A percentile compares a stretch with the other conserved stretches of the same genome.
phyloP scores from a whole-genome alignment of 768 basidiomycete genomes.

The Podaxis sp. region DNA sequence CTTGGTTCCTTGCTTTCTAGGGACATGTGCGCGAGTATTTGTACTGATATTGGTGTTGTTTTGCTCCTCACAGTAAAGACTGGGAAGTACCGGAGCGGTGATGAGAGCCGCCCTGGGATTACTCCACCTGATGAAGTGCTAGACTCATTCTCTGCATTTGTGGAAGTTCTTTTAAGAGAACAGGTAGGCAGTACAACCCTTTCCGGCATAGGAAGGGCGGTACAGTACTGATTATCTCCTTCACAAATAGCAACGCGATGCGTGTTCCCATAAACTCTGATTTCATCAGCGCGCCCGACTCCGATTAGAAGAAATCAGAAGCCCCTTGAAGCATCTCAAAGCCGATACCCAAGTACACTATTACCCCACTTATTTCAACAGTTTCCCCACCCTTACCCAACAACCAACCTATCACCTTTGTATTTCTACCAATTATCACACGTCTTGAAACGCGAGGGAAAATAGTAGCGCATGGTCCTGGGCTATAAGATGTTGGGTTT shows the following conservation, averaged over 20 bases:
- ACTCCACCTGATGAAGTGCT: conserved; percentile 51
- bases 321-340: not conserved
- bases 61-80: conserved; percentile 47
- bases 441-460: conserved; percentile 4
- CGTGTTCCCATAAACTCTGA: not conserved
- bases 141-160: conserved; percentile 52
- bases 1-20: not conserved
- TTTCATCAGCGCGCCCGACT: not conserved
- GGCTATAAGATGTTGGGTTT: not conserved
- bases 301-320: not conserved
- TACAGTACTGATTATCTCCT: not conserved
- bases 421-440: not conserved
- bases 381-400: not conserved
- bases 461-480: not conserved
- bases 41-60: conserved; percentile 11
- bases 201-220: too few relatives aligned
- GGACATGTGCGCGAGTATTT: not conserved
- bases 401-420: not conserved
- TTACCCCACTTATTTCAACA: not conserved
- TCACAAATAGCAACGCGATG: not conserved
- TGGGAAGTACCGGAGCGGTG: conserved; percentile 66
- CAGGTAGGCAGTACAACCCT: not conserved
- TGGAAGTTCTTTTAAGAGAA: conserved; percentile 39
- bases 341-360: not conserved
- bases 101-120: conserved; percentile 41